Evolutionary conservation across 73 alveolate species (phyloP).

Genomic region (Paramecium tetraurelia): DNA sequence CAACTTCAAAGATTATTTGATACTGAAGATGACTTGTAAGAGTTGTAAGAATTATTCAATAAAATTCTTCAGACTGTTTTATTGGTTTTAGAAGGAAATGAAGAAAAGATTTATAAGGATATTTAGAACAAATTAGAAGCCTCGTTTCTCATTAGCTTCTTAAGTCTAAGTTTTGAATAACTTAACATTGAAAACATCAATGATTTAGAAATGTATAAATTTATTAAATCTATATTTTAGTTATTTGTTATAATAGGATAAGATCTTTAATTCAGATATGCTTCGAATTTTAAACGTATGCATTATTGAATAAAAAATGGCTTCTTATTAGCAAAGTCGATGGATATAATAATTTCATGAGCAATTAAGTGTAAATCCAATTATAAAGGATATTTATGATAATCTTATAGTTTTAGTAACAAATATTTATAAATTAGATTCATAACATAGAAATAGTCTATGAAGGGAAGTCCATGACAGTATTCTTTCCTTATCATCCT

Average conservation of each 20-base stretch:
- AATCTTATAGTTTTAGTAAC: background rate
- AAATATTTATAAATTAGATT: background rate
- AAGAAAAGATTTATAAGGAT: conserved; percentile 11
- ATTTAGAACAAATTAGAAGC: conserved; percentile 7
- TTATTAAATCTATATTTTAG: background rate
- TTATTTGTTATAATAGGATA: background rate
- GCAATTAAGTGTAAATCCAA: background rate
- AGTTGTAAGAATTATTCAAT: background rate
- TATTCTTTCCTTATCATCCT: conserved; percentile 40
- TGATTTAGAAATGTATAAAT: background rate
- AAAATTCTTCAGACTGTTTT: background rate
- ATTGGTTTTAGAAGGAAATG: conserved; percentile 24
- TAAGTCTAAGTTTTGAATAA: background rate
- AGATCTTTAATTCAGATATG: background rate
- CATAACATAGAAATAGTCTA: background rate
- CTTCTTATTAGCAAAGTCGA: background rate
- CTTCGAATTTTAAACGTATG: background rate
- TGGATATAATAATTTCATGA: background rate
- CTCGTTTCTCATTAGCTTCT: background rate
- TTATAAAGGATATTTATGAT: background rate
- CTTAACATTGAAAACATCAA: background rate
- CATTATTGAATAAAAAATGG: background rate
- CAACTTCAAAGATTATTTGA: background rate
- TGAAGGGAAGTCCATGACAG: background rate
- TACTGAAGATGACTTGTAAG: background rate